Percentiles rank a stretch among this genome's conserved stretches.
These are phyloP conservation scores for Solanum sparsipilum DNA, from an alignment of 257 asterid species.

Conservation along the genomic window DNA sequence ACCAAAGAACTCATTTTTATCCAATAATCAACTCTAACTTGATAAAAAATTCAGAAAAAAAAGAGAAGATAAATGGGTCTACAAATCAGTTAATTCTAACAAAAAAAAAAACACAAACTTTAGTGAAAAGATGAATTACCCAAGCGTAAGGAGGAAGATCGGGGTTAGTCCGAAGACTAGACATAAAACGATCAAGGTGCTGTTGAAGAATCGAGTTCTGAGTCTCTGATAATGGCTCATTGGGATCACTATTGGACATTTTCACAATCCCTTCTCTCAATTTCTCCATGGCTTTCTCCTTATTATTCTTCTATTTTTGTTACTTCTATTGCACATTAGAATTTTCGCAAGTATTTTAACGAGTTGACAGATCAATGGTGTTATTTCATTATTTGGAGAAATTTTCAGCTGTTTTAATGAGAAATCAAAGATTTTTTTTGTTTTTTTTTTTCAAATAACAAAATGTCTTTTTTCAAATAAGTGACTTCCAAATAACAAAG, in stretches of 20 bases:
- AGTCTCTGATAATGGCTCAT: not conserved
- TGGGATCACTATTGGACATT: not conserved
- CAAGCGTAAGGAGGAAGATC: not conserved
- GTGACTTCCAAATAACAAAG: not conserved
- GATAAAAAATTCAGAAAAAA: accelerated
- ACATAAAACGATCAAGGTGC: not conserved
- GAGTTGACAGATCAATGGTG: too few relatives aligned
- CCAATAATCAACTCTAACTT: not conserved
- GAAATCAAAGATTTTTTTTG: not conserved
- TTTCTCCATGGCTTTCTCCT: not conserved
- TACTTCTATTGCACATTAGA: too few relatives aligned
- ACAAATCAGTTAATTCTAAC: not conserved
- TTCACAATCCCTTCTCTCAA: not conserved
- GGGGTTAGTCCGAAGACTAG: not conserved
- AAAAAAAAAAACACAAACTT: too few relatives aligned
- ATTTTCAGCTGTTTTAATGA: too few relatives aligned
- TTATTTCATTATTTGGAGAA: too few relatives aligned
- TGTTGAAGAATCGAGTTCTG: not conserved
- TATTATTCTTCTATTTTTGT: too few relatives aligned
- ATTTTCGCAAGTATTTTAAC: too few relatives aligned
- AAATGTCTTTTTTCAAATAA: too few relatives aligned
- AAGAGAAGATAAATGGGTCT: not conserved
- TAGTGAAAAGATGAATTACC: not conserved
- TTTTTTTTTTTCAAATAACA: too few relatives aligned
- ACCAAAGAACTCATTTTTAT: not conserved